Evolutionary conservation across 768 basidiomycete genomes (phyloP).

Genomic region (Russula foetens): DNA sequence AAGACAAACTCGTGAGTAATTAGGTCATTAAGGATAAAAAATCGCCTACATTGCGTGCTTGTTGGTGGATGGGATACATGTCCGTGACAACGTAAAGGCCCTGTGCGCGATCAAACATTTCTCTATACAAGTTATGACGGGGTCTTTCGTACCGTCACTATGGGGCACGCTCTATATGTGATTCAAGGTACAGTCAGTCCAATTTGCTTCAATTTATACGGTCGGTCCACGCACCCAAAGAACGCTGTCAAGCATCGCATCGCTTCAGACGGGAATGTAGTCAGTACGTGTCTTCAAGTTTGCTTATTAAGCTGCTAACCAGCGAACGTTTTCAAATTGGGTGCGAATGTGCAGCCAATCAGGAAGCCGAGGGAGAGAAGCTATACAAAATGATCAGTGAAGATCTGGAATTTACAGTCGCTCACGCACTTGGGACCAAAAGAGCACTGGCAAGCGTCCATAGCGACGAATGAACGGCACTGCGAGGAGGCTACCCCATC

Average conservation of each 20-base stretch:
- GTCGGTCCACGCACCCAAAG: slow-evolving; percentile 37
- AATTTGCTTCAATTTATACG: neutral
- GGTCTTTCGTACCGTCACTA: slow-evolving; percentile 38
- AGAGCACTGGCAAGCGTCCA: slow-evolving; percentile 59
- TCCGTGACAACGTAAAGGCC: slow-evolving; percentile 56
- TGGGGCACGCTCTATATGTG: slow-evolving; percentile 41
- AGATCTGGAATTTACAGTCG: neutral
- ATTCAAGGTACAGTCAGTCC: neutral
- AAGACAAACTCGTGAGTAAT: neutral
- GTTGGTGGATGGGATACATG: slow-evolving; percentile 60
- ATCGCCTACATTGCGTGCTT: slow-evolving; percentile 48
- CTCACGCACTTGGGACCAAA: slow-evolving; percentile 55
- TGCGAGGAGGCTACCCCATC: slow-evolving; percentile 54
- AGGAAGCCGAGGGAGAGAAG: slow-evolving; percentile 50
- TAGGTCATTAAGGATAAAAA: neutral
- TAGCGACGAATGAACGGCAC: slow-evolving; percentile 58
- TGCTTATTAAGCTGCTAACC: slow-evolving; percentile 32
- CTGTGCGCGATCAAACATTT: slow-evolving; percentile 25
- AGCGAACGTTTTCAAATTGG: slow-evolving; percentile 47
- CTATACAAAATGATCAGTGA: slow-evolving; percentile 23
- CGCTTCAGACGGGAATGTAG: slow-evolving; percentile 26
- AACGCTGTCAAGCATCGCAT: slow-evolving; percentile 54
- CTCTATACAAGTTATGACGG: neutral
- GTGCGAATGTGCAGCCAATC: slow-evolving; percentile 51
- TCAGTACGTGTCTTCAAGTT: neutral